A percentile compares a stretch with the other conserved stretches of the same genome.
These are phyloP conservation scores for Dipodascus albidus DNA, from an alignment of 805 yeast species.

Conservation along the genomic window DNA sequence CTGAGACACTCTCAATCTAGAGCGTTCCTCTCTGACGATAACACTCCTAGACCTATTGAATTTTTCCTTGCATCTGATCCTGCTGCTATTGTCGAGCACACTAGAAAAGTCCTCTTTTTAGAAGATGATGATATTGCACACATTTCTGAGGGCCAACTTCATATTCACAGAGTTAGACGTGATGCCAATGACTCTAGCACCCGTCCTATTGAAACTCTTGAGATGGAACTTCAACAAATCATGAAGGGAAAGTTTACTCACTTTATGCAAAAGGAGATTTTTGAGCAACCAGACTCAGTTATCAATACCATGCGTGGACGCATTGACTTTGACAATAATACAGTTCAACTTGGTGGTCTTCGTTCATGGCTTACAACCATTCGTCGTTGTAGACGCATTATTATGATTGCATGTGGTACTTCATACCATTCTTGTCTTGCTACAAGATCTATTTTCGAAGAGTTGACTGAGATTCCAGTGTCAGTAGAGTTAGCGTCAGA, in stretches of 20 bases:
- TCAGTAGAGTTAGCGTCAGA: constrained; percentile 89
- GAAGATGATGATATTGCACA: constrained; percentile 99
- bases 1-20: constrained; percentile 89
- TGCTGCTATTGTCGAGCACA: constrained; percentile 90
- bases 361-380: constrained; percentile 74
- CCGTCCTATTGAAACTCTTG: constrained; percentile 92
- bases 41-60: constrained; percentile 86
- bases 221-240: constrained; percentile 92
- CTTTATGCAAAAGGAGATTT: constrained; percentile 97
- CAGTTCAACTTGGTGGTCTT: constrained; percentile 82
- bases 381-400: constrained; percentile 87
- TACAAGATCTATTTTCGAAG: constrained; percentile 92
- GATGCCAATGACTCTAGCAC: constrained; percentile 77
- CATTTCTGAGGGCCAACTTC: constrained; percentile 94
- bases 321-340: constrained; percentile 73
- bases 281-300: constrained; percentile 97
- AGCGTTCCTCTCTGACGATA: constrained; percentile 92
- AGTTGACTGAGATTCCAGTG: constrained; percentile 89
- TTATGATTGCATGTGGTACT: constrained; percentile 99
- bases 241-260: constrained; percentile 96
- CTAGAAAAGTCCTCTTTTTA: constrained; percentile 89
- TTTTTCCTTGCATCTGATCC: constrained; percentile 96
- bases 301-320: constrained; percentile 99
- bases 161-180: constrained; percentile 90
- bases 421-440: constrained; percentile 98